Evolutionary conservation across 2,329 filamentous ascomycete species (phyloP).

Genomic region (Xylariomycetidae sp.): DNA sequence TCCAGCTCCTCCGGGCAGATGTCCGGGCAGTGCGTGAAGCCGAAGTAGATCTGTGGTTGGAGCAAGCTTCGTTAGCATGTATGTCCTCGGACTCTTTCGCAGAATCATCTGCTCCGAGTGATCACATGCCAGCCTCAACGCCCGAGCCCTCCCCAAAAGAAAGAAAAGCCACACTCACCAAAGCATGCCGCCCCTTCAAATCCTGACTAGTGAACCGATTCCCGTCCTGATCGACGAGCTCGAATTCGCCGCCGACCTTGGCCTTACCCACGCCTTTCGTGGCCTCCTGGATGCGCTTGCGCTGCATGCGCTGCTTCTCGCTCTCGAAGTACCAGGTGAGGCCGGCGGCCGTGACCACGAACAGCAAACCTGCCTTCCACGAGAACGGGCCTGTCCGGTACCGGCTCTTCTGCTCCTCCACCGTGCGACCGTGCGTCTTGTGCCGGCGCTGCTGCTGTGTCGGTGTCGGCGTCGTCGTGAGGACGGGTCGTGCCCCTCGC

Average conservation of each 20-base stretch:
- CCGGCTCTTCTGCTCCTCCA: conserved; percentile 54
- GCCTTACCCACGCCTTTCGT: conserved; percentile 89
- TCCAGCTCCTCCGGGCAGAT: conserved; percentile 99
- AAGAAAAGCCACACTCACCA: conserved; percentile 48
- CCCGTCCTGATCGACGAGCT: conserved; percentile 75
- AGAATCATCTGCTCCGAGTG: not conserved
- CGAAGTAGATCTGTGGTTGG: conserved; percentile 81
- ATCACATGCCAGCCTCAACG: not conserved
- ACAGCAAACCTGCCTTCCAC: conserved; percentile 81
- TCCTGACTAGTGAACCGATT: conserved; percentile 70
- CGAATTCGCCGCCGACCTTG: conserved; percentile 86
- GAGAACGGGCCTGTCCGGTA: conserved; percentile 73
- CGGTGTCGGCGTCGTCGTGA: not conserved
- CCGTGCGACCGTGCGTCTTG: conserved; percentile 44
- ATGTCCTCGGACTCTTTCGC: no score
- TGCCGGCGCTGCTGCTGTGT: conserved; percentile 18
- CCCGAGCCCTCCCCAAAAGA: not conserved
- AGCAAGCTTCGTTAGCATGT: no score
- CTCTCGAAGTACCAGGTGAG: conserved; percentile 87
- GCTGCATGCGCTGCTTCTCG: conserved; percentile 87
- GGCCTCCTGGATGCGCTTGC: conserved; percentile 82
- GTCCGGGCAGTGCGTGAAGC: conserved; percentile 96
- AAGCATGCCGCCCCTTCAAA: conserved; percentile 77
- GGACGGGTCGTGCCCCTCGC: not conserved
- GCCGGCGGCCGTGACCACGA: conserved; percentile 69